Base-by-base conservation (phyloP, 495 filamentous ascomycete species). In the Pseudevernia furfuracea region DNA sequence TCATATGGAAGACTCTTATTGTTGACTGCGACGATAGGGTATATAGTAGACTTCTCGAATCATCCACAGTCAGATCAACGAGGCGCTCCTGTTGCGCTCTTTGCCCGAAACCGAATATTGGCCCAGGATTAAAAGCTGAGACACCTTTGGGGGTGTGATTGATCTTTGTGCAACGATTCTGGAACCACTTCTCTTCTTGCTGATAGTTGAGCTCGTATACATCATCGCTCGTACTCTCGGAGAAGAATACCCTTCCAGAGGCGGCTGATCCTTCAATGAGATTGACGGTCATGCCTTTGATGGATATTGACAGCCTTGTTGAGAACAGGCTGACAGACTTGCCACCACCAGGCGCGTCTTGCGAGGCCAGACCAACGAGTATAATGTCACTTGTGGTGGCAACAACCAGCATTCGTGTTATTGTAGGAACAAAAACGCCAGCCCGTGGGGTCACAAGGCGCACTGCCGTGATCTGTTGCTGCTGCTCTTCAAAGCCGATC, bases 131-230 rank as follows among this genome's bases (percentile, higher is more conserved):
- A 61, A 94, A 85, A 32, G 88, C 81, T 28, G 84, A 78, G 69
- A 92, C 83, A 10, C 89, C 84, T n/a, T 85, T 87, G 62, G 82
- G 85, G 3, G 91, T 90, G 70, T 96, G 95, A 72, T 92, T 93
- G 49, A 95, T 80, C 71, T 90, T 95, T 17, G 82, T 82, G 71
- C 88, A 92, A 63, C 87, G 82, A 68, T 85, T 89, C 56, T 87
- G 81, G 71, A 97, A 99, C 95, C 95, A 99, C 68, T 86, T 87
- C 73, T 97, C 94, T 74, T 97, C 90, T 73, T 95, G 89, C 74
- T 97, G 92, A 76, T 99, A 99, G 57, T 87, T 89, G 38, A 97
- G 79, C 76, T 99, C 94, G 72, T 93, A 89, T 59, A 99, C 83
- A 71, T 97, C 91, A 64, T 86, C 88, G 71, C 92, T 90, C 23